Percentiles rank a stretch among this genome's conserved stretches.
Conservation (phyloP, 768 basidiomycete species). For the Leccinum imitatum region DNA sequence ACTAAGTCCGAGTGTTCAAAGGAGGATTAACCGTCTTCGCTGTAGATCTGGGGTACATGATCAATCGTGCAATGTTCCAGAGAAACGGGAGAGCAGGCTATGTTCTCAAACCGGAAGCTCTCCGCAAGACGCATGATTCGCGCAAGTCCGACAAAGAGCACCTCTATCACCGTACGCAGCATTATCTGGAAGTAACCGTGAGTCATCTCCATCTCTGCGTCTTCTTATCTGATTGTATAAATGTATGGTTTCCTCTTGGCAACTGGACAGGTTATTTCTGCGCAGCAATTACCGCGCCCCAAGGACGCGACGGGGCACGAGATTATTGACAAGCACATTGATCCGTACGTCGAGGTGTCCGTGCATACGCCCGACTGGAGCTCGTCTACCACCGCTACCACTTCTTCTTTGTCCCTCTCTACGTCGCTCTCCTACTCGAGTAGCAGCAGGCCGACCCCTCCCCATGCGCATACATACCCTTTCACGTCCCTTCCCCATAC, state of each 20-base stretch:
- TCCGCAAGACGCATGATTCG: constrained; percentile 53
- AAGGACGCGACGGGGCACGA: constrained; percentile 64
- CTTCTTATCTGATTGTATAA: not conserved
- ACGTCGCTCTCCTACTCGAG: not conserved
- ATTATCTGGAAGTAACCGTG: constrained; percentile 66
- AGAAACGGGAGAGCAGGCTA: constrained; percentile 87
- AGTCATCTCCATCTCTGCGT: constrained; percentile 11
- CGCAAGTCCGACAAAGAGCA: constrained; percentile 62
- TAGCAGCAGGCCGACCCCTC: not conserved
- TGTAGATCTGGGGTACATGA: constrained; percentile 83
- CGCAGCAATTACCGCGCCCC: constrained; percentile 82
- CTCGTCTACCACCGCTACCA: not conserved
- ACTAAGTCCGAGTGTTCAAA: not conserved
- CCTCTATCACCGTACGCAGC: constrained; percentile 50
- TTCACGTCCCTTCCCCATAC: not conserved
- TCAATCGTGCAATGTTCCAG: constrained; percentile 96
- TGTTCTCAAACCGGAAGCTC: constrained; percentile 81
- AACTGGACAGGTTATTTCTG: constrained; percentile 68
- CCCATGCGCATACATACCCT: not conserved
- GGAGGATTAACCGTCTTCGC: not conserved
- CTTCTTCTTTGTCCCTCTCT: not conserved
- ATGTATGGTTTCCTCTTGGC: constrained; percentile 1
- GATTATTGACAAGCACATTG: constrained; percentile 54
- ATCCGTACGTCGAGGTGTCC: constrained; percentile 82
- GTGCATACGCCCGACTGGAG: constrained; percentile 76